Base-by-base conservation (phyloP, 305 asterid genomes). In the Stenogyne calaminthoides region DNA sequence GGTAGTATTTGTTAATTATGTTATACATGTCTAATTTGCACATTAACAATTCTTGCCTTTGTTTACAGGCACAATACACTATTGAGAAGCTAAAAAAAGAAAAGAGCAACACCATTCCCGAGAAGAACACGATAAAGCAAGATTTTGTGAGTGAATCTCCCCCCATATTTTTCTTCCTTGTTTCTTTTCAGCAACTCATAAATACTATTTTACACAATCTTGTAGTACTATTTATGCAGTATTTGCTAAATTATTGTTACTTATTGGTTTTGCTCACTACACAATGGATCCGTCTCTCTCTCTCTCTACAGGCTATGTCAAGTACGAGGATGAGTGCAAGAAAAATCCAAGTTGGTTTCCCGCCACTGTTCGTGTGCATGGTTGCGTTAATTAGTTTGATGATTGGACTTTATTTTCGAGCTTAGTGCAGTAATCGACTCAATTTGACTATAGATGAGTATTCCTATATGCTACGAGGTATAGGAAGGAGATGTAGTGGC, bases 341-440 rank as follows among this genome's bases (percentile, higher is more conserved):
- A 76, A 86, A 59, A 75, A 80, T 84, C 73, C 88, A 77, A 82
- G 87, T 81, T 42, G 96, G 97, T 37, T 91, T 90, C 59, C 97
- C 96, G 11, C 89, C 94, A 2, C 81, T 91, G 49, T 89, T 88
- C 59, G 92, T 93, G 70, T 87, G 92, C 89, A 82, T 82, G 89
- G 93, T 91, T 3, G 91, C 94, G 9, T 76, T 91, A 40, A 78
- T 88, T 58, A 75, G 96, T 73, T 76, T 91, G 80, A 57, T 81
- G 70, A 69, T 87, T 27, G 98, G 98, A 42, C 76, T 55, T 70
- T 73, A 67, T 54, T 72, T 82, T 67, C 86, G 83, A 73, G 83
- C 76, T 70, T 83, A 76, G 80, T 18, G 39, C 67, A 49, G 72
- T 18, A 60, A 12, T 29, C 11, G 64, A 57, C 20, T 58, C 11